Evolutionary conservation across 345 rosid genomes (phyloP).

Genomic region (Geranium rotundifolium): DNA sequence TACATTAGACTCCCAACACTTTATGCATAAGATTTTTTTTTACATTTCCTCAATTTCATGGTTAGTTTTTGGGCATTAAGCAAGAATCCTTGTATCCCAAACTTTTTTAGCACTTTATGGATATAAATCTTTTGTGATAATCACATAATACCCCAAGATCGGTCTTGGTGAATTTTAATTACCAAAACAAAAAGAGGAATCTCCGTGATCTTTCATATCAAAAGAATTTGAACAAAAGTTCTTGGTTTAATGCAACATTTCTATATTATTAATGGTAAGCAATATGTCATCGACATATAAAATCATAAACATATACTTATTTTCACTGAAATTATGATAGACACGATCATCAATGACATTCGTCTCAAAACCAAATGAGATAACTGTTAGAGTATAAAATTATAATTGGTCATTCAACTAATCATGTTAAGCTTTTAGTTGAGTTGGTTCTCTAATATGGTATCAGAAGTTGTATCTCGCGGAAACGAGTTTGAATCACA

Average conservation of each 20-base stretch:
- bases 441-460: too few relatives aligned
- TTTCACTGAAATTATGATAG: background rate
- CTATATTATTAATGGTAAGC: background rate
- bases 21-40: too few relatives aligned
- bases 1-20: slow-evolving; percentile 7
- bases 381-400: too few relatives aligned
- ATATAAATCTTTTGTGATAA: background rate
- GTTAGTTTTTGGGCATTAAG: too few relatives aligned
- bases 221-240: background rate
- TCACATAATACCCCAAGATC: background rate
- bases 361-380: background rate
- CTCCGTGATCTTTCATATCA: background rate
- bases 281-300: background rate
- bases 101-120: background rate
- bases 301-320: background rate
- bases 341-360: background rate
- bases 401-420: too few relatives aligned
- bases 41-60: too few relatives aligned
- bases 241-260: background rate
- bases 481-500: too few relatives aligned
- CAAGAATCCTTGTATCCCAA: too few relatives aligned
- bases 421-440: too few relatives aligned
- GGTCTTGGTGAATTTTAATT: background rate
- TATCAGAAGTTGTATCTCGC: too few relatives aligned
- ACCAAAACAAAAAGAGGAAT: background rate